phyloP scores from a whole-genome alignment of 2,329 filamentous ascomycete genomes.

The Pleurostoma richardsiae region DNA sequence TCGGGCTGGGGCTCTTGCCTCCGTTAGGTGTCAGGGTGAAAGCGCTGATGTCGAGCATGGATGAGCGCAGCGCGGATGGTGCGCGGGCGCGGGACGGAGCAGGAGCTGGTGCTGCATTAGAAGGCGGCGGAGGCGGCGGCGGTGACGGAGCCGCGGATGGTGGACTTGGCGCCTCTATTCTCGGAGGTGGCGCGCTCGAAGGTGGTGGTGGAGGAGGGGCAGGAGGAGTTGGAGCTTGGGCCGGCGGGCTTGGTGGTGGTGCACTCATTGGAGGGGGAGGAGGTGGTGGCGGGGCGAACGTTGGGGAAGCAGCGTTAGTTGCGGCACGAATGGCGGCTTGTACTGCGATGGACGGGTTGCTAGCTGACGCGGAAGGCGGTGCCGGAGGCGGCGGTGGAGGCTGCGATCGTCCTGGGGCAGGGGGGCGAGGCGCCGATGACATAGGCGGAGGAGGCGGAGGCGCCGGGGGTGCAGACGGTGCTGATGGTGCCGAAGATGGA shows the following conservation, averaged over 20 bases:
- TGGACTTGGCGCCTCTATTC: too few relatives aligned
- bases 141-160: too few relatives aligned
- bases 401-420: conserved; percentile 22
- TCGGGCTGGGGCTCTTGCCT: conserved; percentile 41
- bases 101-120: conserved; percentile 20
- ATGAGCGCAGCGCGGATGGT: conserved; percentile 35
- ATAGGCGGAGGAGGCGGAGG: conserved; percentile 26
- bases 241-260: conserved; percentile 25
- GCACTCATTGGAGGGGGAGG: conserved; percentile 21
- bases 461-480: conserved; percentile 25
- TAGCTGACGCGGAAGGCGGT: conserved; percentile 3
- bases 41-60: conserved; percentile 68
- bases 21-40: conserved; percentile 70
- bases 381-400: conserved; percentile 22
- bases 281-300: conserved; percentile 27
- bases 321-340: conserved; percentile 33
- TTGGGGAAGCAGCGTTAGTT: conserved; percentile 16
- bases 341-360: conserved; percentile 28
- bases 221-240: conserved; percentile 12
- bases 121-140: conserved; percentile 30
- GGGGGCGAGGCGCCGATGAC: conserved; percentile 27
- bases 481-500: conserved; percentile 34
- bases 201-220: too few relatives aligned
- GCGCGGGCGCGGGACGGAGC: conserved; percentile 20
- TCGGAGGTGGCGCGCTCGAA: too few relatives aligned